These are phyloP conservation scores for Alopecurus myosuroides DNA, from an alignment of 176 grass and related monocot genomes.

Conservation along the genomic window DNA sequence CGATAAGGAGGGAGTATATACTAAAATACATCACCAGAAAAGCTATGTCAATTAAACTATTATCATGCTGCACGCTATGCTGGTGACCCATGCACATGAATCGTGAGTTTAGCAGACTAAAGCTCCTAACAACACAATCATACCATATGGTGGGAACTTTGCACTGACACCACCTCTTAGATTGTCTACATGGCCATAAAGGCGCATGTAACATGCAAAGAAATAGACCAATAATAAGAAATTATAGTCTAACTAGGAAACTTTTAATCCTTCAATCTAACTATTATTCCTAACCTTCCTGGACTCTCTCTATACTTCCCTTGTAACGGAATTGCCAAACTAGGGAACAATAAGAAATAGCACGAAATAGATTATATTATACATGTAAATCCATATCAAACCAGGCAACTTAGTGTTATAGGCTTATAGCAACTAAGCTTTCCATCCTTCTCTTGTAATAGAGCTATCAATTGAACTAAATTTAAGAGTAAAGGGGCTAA, in stretches of 20 bases:
- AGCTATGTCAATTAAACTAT: slow-evolving; percentile 16
- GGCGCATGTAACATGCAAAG: not conserved
- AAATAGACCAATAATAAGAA: not conserved
- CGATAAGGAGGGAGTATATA: too few species aligned
- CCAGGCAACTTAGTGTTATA: not conserved
- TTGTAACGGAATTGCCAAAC: not conserved
- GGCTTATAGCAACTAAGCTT: not conserved
- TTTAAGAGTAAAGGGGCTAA: not conserved
- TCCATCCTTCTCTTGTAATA: not conserved
- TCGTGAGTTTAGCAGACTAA: slow-evolving; percentile 11
- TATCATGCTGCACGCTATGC: not conserved
- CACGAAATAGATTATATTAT: not conserved
- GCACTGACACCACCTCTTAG: not conserved
- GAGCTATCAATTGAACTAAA: slow-evolving; percentile 3
- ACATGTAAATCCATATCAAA: not conserved
- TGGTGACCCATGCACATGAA: slow-evolving; percentile 5
- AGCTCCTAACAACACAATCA: not conserved
- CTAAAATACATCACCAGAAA: not conserved
- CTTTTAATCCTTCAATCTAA: not conserved
- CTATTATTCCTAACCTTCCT: not conserved
- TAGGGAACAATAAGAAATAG: not conserved
- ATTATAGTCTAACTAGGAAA: not conserved
- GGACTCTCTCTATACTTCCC: not conserved
- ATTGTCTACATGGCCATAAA: slow-evolving; percentile 2
- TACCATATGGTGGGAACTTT: not conserved